Evolutionary conservation across 2,329 filamentous ascomycete genomes (phyloP).

Genomic region (Rhynchosporium graminicola): DNA sequence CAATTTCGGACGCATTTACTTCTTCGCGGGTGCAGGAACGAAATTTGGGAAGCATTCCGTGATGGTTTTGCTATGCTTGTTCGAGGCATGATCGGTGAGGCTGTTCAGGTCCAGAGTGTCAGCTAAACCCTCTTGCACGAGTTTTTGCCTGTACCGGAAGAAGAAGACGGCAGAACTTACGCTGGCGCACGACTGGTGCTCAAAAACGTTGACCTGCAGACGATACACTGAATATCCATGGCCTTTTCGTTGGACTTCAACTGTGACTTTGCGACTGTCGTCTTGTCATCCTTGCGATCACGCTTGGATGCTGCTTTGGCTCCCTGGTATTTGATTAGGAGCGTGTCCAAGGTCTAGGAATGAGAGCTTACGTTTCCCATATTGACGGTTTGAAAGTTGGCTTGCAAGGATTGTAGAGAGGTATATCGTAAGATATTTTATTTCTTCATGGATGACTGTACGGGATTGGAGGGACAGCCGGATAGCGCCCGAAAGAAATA

Average conservation of each 20-base stretch:
- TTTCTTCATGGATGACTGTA: neutral
- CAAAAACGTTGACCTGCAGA: slow-evolving; percentile 78
- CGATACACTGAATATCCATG: slow-evolving; percentile 73
- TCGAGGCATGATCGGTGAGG: slow-evolving; percentile 69
- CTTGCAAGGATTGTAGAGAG: neutral
- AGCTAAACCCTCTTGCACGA: neutral
- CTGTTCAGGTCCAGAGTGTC: slow-evolving; percentile 41
- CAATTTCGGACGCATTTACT: neutral
- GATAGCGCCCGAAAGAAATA: slow-evolving; percentile 14
- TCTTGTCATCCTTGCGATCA: slow-evolving; percentile 68
- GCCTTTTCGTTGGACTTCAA: slow-evolving; percentile 71
- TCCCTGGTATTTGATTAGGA: slow-evolving; percentile 48
- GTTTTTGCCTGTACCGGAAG: slow-evolving; percentile 33
- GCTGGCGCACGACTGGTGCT: slow-evolving; percentile 74
- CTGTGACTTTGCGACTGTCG: slow-evolving; percentile 64
- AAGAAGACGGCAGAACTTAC: slow-evolving; percentile 46
- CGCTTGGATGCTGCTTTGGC: slow-evolving; percentile 71
- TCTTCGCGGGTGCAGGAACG: slow-evolving; percentile 25
- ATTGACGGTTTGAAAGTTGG: slow-evolving; percentile 18
- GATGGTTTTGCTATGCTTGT: slow-evolving; percentile 75
- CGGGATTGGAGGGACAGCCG: slow-evolving; percentile 14
- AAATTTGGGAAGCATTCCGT: slow-evolving; percentile 69
- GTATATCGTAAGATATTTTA: neutral
- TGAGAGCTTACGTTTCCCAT: slow-evolving; percentile 36
- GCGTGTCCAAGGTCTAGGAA: neutral